These are phyloP conservation scores for Tolypocladium amazonense DNA, from an alignment of 2,329 filamentous ascomycete genomes.

Conservation along the genomic window DNA sequence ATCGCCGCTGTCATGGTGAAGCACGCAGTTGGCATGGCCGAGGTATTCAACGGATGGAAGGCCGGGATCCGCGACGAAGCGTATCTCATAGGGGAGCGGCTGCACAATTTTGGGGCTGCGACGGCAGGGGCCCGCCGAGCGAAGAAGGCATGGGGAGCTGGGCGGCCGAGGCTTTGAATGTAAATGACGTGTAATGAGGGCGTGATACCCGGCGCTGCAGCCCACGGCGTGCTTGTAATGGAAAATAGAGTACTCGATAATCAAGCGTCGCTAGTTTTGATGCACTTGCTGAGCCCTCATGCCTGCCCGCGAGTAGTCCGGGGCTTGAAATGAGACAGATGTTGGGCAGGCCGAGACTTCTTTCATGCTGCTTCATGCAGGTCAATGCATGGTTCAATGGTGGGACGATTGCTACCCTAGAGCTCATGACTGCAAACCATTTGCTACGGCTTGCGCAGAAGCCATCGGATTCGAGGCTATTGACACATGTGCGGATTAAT, in stretches of 20 bases:
- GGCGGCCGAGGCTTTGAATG: constrained; percentile 4
- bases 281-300: neutral
- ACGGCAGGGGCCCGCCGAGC: constrained; percentile 24
- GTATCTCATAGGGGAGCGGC: constrained; percentile 84
- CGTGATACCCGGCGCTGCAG: constrained; percentile 1
- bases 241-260: neutral
- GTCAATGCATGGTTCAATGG: neutral
- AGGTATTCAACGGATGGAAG: constrained; percentile 65
- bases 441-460: neutral
- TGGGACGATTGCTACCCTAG: neutral
- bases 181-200: neutral
- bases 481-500: too few relatives aligned
- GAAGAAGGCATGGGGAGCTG: constrained; percentile 25
- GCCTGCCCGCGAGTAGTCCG: neutral
- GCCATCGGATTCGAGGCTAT: neutral
- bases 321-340: neutral
- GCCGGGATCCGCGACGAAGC: constrained; percentile 83
- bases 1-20: constrained; percentile 33
- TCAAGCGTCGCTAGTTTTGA: neutral
- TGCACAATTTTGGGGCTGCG: constrained; percentile 77
- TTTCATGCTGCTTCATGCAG: neutral
- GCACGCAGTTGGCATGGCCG: constrained; percentile 38
- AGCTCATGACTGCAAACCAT: neutral
- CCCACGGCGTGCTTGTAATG: neutral
- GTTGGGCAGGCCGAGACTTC: neutral